Conservation (phyloP, 192 early-diverging fungal genomes). For the Chytriomyces sp. region DNA sequence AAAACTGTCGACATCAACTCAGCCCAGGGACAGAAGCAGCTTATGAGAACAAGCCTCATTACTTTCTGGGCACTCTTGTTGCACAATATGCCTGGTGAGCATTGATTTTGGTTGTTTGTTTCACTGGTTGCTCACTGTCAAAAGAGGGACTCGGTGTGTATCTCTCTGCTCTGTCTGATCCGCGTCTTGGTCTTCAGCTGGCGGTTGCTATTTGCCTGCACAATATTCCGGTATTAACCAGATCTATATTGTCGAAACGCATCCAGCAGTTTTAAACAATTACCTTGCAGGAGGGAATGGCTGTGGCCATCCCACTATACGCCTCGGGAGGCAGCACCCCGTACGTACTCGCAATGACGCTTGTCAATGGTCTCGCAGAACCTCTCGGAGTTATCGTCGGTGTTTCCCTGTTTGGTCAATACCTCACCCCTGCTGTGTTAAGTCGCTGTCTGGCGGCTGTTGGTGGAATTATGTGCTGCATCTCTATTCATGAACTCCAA, state of each 20-base stretch:
- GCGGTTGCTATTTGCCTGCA: constrained; percentile 58
- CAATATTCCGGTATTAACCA: constrained; percentile 46
- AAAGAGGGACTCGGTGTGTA: constrained; percentile 58
- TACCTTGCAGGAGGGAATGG: constrained; percentile 56
- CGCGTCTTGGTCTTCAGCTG: constrained; percentile 52
- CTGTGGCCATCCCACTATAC: constrained; percentile 61
- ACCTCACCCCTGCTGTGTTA: constrained; percentile 44
- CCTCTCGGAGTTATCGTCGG: constrained; percentile 54
- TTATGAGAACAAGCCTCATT: constrained; percentile 51
- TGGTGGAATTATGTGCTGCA: constrained; percentile 61
- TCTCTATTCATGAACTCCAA: constrained; percentile 59
- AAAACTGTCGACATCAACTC: constrained; percentile 19
- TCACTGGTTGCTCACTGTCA: background rate
- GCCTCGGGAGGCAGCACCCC: constrained; percentile 43
- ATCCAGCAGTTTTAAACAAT: constrained; percentile 18
- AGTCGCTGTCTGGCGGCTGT: constrained; percentile 53
- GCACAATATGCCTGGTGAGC: constrained; percentile 53
- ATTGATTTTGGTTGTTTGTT: background rate
- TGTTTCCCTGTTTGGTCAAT: constrained; percentile 41
- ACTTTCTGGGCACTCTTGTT: constrained; percentile 57
- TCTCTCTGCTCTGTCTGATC: constrained; percentile 50
- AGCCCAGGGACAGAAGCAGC: constrained; percentile 40
- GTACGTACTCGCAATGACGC: constrained; percentile 53
- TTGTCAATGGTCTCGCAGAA: constrained; percentile 59
- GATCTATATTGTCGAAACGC: background rate